These are phyloP conservation scores for Aotearoamyces nothofagi DNA, from an alignment of 2,329 filamentous ascomycete genomes.

Conservation along the genomic window DNA sequence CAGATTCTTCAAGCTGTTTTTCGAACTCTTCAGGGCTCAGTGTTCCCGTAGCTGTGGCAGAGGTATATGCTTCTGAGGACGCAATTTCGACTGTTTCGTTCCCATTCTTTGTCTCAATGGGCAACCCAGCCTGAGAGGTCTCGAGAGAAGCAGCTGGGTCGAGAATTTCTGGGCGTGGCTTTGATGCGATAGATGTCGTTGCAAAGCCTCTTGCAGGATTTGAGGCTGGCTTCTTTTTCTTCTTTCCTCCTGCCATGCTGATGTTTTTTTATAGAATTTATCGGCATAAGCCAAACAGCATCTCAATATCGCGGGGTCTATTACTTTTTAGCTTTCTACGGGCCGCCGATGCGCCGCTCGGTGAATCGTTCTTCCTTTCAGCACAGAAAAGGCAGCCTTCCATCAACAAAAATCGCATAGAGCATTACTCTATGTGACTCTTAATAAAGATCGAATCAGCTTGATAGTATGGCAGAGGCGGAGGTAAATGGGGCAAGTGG, in stretches of 20 bases:
- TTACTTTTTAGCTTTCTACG: no score
- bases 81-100: slow-evolving; percentile 2
- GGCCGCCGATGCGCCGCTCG: no score
- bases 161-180: slow-evolving; percentile 48
- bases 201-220: slow-evolving; percentile 90
- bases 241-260: slow-evolving; percentile 51
- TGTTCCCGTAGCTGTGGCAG: slow-evolving; percentile 7
- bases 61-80: slow-evolving; percentile 11
- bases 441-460: no score
- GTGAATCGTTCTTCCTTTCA: no score
- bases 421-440: no score
- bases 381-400: no score
- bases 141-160: slow-evolving; percentile 9
- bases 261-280: no score
- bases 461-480: slow-evolving; percentile 34
- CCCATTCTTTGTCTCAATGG: slow-evolving; percentile 8
- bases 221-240: slow-evolving; percentile 79
- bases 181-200: slow-evolving; percentile 83
- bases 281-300: no score
- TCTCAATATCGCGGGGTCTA: no score
- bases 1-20: slow-evolving; percentile 74
- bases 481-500: slow-evolving; percentile 28
- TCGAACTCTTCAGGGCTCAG: slow-evolving; percentile 82
- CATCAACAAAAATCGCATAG: no score
- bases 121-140: slow-evolving; percentile 1